Base-by-base conservation (phyloP, 1,139 yeast species). In the Geotrichum aggregatum region DNA sequence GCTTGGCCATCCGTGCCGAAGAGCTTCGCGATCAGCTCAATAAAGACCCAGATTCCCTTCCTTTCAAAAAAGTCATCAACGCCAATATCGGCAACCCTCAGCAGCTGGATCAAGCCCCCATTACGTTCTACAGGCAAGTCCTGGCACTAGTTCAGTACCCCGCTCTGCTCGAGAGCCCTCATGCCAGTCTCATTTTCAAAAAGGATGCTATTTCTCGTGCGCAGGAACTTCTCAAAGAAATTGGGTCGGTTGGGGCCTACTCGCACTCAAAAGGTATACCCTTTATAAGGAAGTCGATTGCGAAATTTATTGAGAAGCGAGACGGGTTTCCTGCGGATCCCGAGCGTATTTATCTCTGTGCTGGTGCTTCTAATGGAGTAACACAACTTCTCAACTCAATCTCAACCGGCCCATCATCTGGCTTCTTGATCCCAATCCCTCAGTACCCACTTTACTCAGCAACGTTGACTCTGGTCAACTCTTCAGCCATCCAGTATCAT, bases 11-110 rank as follows among this genome's bases (percentile, higher is more conserved):
- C 58, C 79, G 89, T 61, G 98, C 98, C 19, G 98, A 91, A 64
- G 87, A 89, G 66, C 73, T 94, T 56, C 76, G 82, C 54, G 71
- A 71, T 10, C 77, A 82, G 58, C 72, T 85, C 47, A 66, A 69
- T 28, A 66, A 71, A 45, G 74, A 78, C 47, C 82, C 84, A 19
- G 76, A 74, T 35, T 80, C 87, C 1, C 72, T 88, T 57, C 95
- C 96, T 0, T 94, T 89, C 65, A 73, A 77, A 46, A 72, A 78
- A 57, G 87, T 92, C 61, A 83, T 92, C 65, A 82, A 81, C 63
- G 95, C 97, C 57, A 92, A 94, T 68, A 92, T 92, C 58, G 98
- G 98, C 34, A 94, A 94, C 67, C 98, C 98, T 1, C 98, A 92
- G 69, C 98, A 91, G 67, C 76, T 92, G 63, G 92, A 87, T 62